Conservation (phyloP, 2,329 filamentous ascomycete genomes). For the Botrytis fabae region DNA sequence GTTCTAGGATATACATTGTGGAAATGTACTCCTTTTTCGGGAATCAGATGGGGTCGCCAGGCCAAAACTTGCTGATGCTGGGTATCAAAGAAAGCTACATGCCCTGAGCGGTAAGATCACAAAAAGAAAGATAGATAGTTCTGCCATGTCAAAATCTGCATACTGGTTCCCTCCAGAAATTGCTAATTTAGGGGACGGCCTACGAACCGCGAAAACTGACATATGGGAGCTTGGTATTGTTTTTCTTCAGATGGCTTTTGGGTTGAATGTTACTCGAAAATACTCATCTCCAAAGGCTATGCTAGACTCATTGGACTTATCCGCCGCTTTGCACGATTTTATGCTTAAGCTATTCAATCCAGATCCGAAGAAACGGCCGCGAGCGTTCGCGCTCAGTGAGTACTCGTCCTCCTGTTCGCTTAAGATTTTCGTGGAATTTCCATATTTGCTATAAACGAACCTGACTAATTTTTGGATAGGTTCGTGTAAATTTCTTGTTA, state of each 20-base stretch:
- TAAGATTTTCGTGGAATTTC: neutral
- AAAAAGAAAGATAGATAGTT: constrained; percentile 54
- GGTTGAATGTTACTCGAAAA: constrained; percentile 70
- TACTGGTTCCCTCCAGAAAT: constrained; percentile 85
- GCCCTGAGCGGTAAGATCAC: constrained; percentile 56
- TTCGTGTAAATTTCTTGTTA: constrained; percentile 66
- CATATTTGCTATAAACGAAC: neutral
- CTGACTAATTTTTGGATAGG: constrained; percentile 7
- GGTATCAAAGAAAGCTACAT: constrained; percentile 69
- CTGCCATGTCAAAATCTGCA: constrained; percentile 67
- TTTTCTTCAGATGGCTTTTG: constrained; percentile 92
- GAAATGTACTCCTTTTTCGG: constrained; percentile 76
- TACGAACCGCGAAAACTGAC: constrained; percentile 78
- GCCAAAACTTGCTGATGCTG: constrained; percentile 73
- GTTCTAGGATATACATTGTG: constrained; percentile 64
- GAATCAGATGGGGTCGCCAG: constrained; percentile 67
- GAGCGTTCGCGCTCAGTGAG: constrained; percentile 68
- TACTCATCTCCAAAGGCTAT: constrained; percentile 78
- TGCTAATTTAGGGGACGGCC: constrained; percentile 58
- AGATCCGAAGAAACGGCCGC: constrained; percentile 80
- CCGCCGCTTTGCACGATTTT: constrained; percentile 74
- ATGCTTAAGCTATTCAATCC: constrained; percentile 81
- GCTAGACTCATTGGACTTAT: constrained; percentile 70
- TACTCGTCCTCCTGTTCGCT: neutral
- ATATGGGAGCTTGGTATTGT: constrained; percentile 94